Base-by-base conservation (phyloP, 768 basidiomycete genomes). In the Kwoniella mangroviensis region DNA sequence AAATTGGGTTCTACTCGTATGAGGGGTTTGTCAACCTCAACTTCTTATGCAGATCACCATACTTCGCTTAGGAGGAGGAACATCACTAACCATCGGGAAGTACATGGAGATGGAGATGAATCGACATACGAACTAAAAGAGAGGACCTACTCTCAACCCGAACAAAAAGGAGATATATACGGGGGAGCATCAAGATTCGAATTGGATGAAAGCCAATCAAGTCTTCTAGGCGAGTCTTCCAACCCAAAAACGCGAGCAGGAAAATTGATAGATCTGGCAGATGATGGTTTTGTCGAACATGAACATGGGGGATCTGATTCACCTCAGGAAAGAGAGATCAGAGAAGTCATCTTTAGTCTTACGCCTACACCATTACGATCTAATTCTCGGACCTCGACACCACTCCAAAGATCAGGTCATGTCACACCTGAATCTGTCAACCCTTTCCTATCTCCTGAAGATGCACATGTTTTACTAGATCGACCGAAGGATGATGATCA, bases 311-410 rank as follows among this genome's bases (percentile, higher is more conserved):
- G 66, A 53, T 45, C 67, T 2, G 67, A 68, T 24, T 69, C 68
- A 24, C 55, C 62, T 2, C 63, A 71, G 21, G 76, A 73, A 41
- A 58, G 63, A 11, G 76, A 77, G 52, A 61, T 77, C 6, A 66
- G 72, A 28, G 69, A 73, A 57, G 70, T 78, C 64, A 73, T 78
- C 58, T 78, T 78, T 42, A 71, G 67, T 11, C 51, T 56, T 4
- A 28, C 63, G 28, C 56, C 51, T 19, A 54, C 66, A 2, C 59
- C 67, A 10, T 22, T 28, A 19, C 51, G 49, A 26, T 65, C 66
- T 17, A 52, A 41, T 17, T 34, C 34, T 34, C 34, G 34, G 34
- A 41, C 63, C 6, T 53, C 45, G 42, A 63, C 69, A 4, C 57
- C 72, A 10, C 15, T 60, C 45, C 34, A n/a, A n/a, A 24, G 26